These are phyloP conservation scores for Phalaenopsis equestris DNA, from an alignment of 106 monocot genomes.

Conservation along the genomic window DNA sequence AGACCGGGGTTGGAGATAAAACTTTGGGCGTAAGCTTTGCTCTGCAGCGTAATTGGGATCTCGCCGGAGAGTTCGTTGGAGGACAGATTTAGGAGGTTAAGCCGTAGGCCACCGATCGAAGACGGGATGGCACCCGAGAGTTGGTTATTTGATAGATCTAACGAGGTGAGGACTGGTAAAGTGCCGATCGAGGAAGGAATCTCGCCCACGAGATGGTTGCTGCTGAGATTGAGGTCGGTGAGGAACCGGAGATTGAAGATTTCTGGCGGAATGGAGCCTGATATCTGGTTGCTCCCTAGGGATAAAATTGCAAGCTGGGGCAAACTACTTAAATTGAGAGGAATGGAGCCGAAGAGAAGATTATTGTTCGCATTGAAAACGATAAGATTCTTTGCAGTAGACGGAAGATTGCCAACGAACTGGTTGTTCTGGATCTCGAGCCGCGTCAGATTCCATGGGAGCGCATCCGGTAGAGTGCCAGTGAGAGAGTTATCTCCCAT, in stretches of 20 bases:
- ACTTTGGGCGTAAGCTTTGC: conserved; percentile 32
- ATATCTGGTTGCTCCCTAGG: conserved; percentile 40
- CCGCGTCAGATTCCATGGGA: conserved; percentile 44
- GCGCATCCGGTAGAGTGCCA: conserved; percentile 45
- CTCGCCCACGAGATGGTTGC: conserved; percentile 45
- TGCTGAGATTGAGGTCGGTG: conserved; percentile 47
- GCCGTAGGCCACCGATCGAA: conserved; percentile 19
- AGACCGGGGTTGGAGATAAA: conserved; percentile 58
- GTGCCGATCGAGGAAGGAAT: conserved; percentile 51
- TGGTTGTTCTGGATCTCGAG: conserved; percentile 46
- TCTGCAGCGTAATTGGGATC: conserved; percentile 42
- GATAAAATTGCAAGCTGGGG: conserved; percentile 30
- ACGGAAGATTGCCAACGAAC: conserved; percentile 56
- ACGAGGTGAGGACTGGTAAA: conserved; percentile 36
- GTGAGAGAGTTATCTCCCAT: conserved; percentile 41
- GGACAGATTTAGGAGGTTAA: conserved; percentile 66
- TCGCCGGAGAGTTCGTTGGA: conserved; percentile 58
- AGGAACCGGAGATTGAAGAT: conserved; percentile 23
- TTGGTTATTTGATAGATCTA: conserved; percentile 67
- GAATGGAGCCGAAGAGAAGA: conserved; percentile 48
- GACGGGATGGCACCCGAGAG: conserved; percentile 45
- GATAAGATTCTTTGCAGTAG: conserved; percentile 18
- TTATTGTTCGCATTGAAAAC: conserved; percentile 49
- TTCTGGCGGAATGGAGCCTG: conserved; percentile 41
- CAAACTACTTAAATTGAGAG: conserved; percentile 20